Base-by-base conservation (phyloP, 2,329 filamentous ascomycete species). In the Penicillium vulpinum region DNA sequence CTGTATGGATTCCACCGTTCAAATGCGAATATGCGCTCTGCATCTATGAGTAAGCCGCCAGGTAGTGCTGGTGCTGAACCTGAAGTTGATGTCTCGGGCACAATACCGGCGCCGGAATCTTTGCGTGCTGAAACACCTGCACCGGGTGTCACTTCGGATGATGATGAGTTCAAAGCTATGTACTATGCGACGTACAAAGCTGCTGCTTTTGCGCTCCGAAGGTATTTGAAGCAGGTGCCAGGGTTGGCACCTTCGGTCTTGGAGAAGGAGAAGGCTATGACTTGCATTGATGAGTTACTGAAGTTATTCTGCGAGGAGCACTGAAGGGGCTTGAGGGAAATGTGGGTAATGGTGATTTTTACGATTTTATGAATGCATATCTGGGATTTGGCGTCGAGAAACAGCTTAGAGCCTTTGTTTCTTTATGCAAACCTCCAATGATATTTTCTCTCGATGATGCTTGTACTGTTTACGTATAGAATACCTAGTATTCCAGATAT, bases 141-240 rank as follows among this genome's bases (percentile, higher is more conserved):
- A n/a, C 57, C 60, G 1, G 54, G 51, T 7, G 58, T 58, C 1
- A 70, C 73, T 21, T 71, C 64, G 0, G 73, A 75, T 24, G 75
- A 77, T 46, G 74, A 76, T 39, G 74, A 76, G 13, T 78, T 77
- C 53, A 77, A 76, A 47, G 58, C 70, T 16, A 76, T 77, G 73
- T 78, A 78, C 51, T 75, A 78, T 57, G 74, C 74, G 13, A 77
- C 75, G 4, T 78, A 78, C 58, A 74, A 74, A 44, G 75, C 75
- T 28, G 72, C 75, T 5, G 73, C 69, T 8, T 78, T 77, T 68
- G 75, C 75, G 21, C 60, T 78, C n/a, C 70, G 75, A 16, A 73
- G 68, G 51, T 77, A 74, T 51, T 52, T 77, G 46, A 77, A 70
- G 51, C 62, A 67, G 18, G 35, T 56, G 5, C 49, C 46, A 18